Percentiles rank a stretch among this genome's conserved stretches.
phyloP scores from a whole-genome alignment of 768 basidiomycete species.

The Tubosaeta sp. region DNA sequence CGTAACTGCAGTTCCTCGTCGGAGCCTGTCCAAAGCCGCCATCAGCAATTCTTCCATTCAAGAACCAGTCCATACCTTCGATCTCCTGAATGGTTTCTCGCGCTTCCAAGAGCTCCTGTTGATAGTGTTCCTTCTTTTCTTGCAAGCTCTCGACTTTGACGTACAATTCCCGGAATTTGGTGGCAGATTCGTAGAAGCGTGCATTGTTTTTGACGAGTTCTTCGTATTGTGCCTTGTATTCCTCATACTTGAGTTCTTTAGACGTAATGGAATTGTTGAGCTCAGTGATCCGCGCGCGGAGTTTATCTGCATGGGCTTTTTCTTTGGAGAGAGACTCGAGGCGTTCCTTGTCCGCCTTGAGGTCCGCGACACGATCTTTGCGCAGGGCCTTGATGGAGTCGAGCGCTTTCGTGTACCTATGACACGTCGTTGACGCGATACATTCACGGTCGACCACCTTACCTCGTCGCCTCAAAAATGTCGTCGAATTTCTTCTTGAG shows the following conservation, averaged over 20 bases:
- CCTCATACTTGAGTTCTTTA: constrained; percentile 73
- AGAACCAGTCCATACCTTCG: constrained; percentile 38
- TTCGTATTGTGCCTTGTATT: constrained; percentile 62
- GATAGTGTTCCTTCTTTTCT: constrained; percentile 55
- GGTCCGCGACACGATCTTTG: constrained; percentile 85
- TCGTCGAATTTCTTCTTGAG: constrained; percentile 99
- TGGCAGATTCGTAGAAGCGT: constrained; percentile 77
- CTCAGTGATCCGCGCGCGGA: constrained; percentile 61
- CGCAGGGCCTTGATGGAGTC: constrained; percentile 86
- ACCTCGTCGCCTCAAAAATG: constrained; percentile 98
- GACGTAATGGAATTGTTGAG: constrained; percentile 56
- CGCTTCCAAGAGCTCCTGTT: constrained; percentile 58
- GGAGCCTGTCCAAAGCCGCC: constrained; percentile 42
- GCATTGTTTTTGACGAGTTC: constrained; percentile 62
- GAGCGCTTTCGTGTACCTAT: constrained; percentile 93
- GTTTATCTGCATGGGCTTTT: constrained; percentile 83
- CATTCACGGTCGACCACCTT: constrained; percentile 7
- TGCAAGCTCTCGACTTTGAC: constrained; percentile 61
- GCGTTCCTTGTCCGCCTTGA: constrained; percentile 90
- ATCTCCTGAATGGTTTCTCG: constrained; percentile 64
- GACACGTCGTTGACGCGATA: background rate
- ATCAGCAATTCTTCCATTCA: background rate
- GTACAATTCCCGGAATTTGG: constrained; percentile 83
- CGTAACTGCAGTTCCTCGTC: constrained; percentile 66
- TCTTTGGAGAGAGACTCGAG: constrained; percentile 73